Base-by-base conservation (phyloP, 257 asterid genomes). In the Henckelia pumila region DNA sequence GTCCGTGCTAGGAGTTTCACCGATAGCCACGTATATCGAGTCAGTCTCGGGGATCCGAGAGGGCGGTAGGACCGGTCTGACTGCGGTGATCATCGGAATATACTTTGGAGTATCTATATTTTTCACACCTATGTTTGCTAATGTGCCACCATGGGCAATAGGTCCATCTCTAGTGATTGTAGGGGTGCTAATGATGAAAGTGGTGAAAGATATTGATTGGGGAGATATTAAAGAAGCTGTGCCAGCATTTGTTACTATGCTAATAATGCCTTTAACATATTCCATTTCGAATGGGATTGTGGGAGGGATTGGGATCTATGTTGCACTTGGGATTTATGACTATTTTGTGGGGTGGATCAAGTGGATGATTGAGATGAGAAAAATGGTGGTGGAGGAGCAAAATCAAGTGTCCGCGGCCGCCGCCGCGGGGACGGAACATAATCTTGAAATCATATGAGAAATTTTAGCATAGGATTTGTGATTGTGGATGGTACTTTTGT, bases 111-210 rank as follows among this genome's bases (percentile, higher is more conserved):
- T 87, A 0, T 83, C 95, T 1, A 0, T 85, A 3, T 79, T 85
- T 44, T 83, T 89, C 56, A 79, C 89, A 2, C 95, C 96, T 3
- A 11, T 89, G 71, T 60, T 89, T 2, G 78, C 84, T 0, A 85
- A 85, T 44, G 95, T 89, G 47, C 96, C 96, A 25, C 89, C 95
- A 21, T 89, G 95, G 95, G 95, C 95, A 16, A 71, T 87, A 28
- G 96, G 96, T 22, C 95, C 95, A 16, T 89, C 96, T 7, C 83
- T 89, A 7, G 89, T 89, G 65, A 79, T 89, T 78, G 95, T 89
- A 26, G 96, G 96, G 29, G 96, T 89, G 25, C 56, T 87, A 84
- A 87, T 85, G 91, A 82, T 89, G 91, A 85, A 74, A 49, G 95
- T 85, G 55, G 86, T 89, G 25, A 87, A 79, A 29, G 91, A 85